Conservation (phyloP, 768 basidiomycete genomes). For the Psilocybe subaeruginosa region DNA sequence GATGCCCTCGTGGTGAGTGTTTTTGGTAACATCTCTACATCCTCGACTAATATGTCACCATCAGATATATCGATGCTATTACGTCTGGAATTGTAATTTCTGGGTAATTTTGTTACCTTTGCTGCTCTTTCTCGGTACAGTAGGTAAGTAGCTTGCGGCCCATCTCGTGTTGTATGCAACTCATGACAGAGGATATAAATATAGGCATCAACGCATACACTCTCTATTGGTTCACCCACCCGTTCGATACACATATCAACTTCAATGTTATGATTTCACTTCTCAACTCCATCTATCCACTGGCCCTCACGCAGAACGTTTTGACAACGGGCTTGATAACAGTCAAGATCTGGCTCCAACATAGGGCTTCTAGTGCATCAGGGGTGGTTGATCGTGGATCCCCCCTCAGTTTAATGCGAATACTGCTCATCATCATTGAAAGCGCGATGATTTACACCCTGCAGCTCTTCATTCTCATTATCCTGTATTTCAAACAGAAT, state of each 20-base stretch:
- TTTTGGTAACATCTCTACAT: neutral
- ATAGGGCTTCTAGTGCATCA: slow-evolving; percentile 22
- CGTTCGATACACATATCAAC: slow-evolving; percentile 4
- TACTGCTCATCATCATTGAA: slow-evolving; percentile 25
- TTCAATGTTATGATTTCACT: slow-evolving; percentile 8
- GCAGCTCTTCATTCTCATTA: slow-evolving; percentile 25
- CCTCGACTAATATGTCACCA: neutral
- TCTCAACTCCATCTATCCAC: slow-evolving; percentile 28
- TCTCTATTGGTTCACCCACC: slow-evolving; percentile 29
- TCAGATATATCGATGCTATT: slow-evolving; percentile 33
- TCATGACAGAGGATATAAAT: neutral
- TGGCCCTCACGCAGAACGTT: slow-evolving; percentile 29
- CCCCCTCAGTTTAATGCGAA: slow-evolving; percentile 14
- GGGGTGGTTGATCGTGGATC: slow-evolving; percentile 20
- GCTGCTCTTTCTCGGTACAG: slow-evolving; percentile 22
- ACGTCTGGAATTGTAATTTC: slow-evolving; percentile 27
- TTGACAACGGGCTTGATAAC: slow-evolving; percentile 31
- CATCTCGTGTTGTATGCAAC: neutral
- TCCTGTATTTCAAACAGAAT: slow-evolving; percentile 18
- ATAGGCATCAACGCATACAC: slow-evolving; percentile 22
- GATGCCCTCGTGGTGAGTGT: slow-evolving; percentile 24
- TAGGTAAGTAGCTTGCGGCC: slow-evolving; percentile 17
- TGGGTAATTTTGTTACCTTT: slow-evolving; percentile 25
- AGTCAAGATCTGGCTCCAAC: slow-evolving; percentile 29
- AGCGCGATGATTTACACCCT: slow-evolving; percentile 28